Evolutionary conservation across 768 basidiomycete species (phyloP), one percentile per base, ranked within the genome.

Genomic region (Tylopilus subfusipes): DNA sequence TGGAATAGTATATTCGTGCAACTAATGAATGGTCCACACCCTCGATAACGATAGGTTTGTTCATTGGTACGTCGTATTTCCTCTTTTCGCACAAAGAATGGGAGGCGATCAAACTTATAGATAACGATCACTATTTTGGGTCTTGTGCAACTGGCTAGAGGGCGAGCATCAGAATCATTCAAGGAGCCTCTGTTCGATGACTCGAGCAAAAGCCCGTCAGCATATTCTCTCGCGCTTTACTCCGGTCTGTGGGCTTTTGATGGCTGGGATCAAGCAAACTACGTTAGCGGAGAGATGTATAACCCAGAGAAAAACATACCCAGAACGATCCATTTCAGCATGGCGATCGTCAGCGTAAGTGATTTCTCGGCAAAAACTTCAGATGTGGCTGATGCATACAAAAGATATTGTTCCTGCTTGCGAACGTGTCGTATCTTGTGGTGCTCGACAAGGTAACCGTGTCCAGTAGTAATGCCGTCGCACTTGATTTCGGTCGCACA

Each of bases 211-310:
- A 90, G 90, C 57, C 89, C 93, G 1, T 89, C 91, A 2, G 77
- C 84, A 3, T 98, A 93, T 73, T 91, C 95, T 7, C 76, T 98
- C n/a, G 96, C 95, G 0, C 75, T 98, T 7, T 99, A 97, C 70
- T 96, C 93, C 12, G 92, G 93, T 3, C 74, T 98, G 5, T 98
- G 90, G 92, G 94, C 94, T 2, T 94, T 92, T 60, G 94, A 94
- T 69, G 96, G 96, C 1, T 99, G 94, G 94, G 95, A 95, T 64
- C 88, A 90, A 71, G 86, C 82, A 27, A 94, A 93, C 67, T 96
- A 88, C 58, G 90, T 98, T 16, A 90, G 88, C 14, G 95, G 90
- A 27, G 93, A 93, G 70, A 90, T 98, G 74, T 74, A 77, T 50
- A 82, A 87, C 55, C 85, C 91, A 2, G 82, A 87, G 64, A 88